Evolutionary conservation across 169 alveolate genomes (phyloP).

Genomic region (Cryptosporidium ubiquitum): DNA sequence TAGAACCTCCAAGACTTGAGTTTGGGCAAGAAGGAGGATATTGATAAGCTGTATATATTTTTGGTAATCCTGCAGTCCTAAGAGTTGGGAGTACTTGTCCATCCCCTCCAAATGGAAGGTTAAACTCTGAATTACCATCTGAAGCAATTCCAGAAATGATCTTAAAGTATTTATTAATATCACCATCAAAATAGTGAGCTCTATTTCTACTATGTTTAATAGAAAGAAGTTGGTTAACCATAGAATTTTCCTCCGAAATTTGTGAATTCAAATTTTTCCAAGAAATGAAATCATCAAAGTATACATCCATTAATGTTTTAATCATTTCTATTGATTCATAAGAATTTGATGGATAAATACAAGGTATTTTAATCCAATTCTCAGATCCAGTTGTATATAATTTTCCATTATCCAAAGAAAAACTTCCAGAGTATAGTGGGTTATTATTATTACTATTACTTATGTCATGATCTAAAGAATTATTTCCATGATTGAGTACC

Average conservation of each 20-base stretch:
- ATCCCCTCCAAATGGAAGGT: constrained; percentile 67
- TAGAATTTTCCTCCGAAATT: constrained; percentile 11
- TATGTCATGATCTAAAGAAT: background rate
- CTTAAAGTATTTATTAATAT: constrained; percentile 3
- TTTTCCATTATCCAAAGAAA: constrained; percentile 2
- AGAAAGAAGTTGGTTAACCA: constrained; percentile 39
- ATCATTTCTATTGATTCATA: constrained; percentile 47
- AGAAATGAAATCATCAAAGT: constrained; percentile 61
- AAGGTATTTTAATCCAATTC: constrained; percentile 70
- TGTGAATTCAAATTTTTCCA: constrained; percentile 29
- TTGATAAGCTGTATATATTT: constrained; percentile 71
- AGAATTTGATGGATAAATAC: constrained; percentile 40
- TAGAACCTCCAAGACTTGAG: constrained; percentile 62
- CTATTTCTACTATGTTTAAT: constrained; percentile 32
- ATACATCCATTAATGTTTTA: constrained; percentile 14
- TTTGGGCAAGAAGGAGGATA: constrained; percentile 67
- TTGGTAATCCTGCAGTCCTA: constrained; percentile 66
- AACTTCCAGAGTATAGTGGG: constrained; percentile 6
- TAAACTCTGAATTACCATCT: constrained; percentile 16
- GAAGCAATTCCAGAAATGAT: constrained; percentile 48
- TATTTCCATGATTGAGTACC: constrained; percentile 38
- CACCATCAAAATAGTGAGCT: constrained; percentile 23
- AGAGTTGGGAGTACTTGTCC: constrained; percentile 66
- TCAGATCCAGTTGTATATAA: constrained; percentile 58
- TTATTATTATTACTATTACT: background rate